These are phyloP conservation scores for Taphrina deformans DNA, from an alignment of 1,139 yeast genomes.

Conservation along the genomic window DNA sequence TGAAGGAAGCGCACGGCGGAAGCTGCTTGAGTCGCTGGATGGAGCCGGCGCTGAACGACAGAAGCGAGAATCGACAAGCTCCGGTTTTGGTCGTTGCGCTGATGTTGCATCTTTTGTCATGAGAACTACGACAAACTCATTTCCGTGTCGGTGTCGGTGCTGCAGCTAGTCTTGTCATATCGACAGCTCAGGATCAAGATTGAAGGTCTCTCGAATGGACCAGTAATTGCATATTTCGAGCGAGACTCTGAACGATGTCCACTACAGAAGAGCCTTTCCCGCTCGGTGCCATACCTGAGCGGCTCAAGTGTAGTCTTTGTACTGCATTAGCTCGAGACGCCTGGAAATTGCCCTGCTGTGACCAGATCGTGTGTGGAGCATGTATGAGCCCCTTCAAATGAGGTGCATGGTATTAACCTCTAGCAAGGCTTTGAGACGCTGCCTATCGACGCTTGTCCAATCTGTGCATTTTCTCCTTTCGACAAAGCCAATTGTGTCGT, in stretches of 20 bases:
- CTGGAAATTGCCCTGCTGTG: constrained; percentile 30
- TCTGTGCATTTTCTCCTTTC: constrained; percentile 21
- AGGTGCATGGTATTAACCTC: too few relatives aligned
- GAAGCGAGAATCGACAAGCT: not conserved
- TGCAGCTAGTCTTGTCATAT: too few relatives aligned
- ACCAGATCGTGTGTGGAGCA: constrained; percentile 20
- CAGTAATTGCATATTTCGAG: too few relatives aligned
- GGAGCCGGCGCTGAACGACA: not conserved
- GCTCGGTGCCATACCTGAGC: constrained; percentile 28
- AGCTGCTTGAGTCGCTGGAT: not conserved
- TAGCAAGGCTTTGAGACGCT: constrained; percentile 18
- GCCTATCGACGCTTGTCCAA: constrained; percentile 12
- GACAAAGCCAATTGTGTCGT: constrained; percentile 8
- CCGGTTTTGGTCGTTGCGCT: not conserved
- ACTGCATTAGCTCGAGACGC: constrained; percentile 27
- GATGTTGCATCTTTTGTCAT: not conserved
- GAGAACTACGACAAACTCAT: too few relatives aligned
- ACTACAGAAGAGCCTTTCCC: constrained; percentile 17
- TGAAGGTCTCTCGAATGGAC: too few relatives aligned
- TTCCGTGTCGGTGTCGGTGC: too few relatives aligned
- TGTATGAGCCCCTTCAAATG: not conserved
- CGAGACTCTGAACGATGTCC: not conserved
- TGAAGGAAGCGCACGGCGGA: too few relatives aligned
- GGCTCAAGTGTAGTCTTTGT: constrained; percentile 24
- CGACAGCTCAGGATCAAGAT: too few relatives aligned